These are phyloP conservation scores for Abrus precatorius DNA, from an alignment of 306 rosid species.

Conservation along the genomic window DNA sequence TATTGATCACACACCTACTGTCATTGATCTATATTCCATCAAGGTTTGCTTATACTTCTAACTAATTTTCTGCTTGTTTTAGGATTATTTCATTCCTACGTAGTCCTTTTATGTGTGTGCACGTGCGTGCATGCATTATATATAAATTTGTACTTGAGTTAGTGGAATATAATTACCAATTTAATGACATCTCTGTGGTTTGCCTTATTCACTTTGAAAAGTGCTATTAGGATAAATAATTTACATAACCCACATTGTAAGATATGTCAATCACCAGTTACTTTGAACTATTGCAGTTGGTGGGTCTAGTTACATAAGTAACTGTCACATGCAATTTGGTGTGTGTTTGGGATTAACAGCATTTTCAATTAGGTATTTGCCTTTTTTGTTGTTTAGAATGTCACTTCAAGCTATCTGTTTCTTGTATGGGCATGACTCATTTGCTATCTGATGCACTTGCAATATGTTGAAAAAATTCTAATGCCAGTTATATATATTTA, in stretches of 20 bases:
- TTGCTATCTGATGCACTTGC: conserved; percentile 17
- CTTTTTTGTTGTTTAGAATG: conserved; percentile 26
- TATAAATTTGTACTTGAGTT: conserved; percentile 14
- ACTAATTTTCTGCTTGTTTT: conserved; percentile 21
- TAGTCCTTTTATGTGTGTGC: conserved; percentile 3
- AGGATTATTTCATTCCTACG: conserved; percentile 30
- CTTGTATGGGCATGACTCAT: not conserved
- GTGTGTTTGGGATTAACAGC: conserved; percentile 3
- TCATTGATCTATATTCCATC: conserved; percentile 91
- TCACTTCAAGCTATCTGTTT: not conserved
- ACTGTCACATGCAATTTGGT: not conserved
- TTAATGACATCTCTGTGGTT: conserved; percentile 7
- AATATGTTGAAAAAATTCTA: not conserved
- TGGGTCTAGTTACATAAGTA: not conserved
- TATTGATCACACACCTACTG: conserved; percentile 95
- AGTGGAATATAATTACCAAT: conserved; percentile 5
- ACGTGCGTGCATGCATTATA: not conserved
- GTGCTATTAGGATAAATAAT: not conserved
- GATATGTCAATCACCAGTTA: not conserved
- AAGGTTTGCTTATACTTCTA: conserved; percentile 66
- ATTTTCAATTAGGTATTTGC: not conserved
- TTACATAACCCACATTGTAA: not conserved
- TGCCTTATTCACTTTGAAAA: conserved; percentile 33
- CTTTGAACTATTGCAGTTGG: not conserved
- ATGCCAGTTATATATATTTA: not conserved